Evolutionary conservation across 192 early-diverging fungal genomes (phyloP).

Genomic region (Helicostylum pulchrum): DNA sequence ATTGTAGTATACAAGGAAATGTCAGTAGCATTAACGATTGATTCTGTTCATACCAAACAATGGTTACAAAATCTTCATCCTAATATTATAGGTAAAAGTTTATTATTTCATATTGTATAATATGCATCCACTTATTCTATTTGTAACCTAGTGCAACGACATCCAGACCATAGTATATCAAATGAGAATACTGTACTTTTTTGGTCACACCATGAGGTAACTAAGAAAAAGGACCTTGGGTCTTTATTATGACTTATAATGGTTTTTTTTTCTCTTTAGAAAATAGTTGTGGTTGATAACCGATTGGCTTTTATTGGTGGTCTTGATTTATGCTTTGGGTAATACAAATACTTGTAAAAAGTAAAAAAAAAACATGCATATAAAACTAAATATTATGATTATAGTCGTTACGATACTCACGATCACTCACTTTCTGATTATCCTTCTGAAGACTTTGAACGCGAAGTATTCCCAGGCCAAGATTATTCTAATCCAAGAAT

Average conservation of each 20-base stretch:
- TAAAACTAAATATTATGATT: background rate
- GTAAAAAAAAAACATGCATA: constrained; percentile 5
- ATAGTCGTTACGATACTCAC: constrained; percentile 81
- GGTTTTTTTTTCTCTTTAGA: constrained; percentile 36
- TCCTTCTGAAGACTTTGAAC: constrained; percentile 38
- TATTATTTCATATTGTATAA: background rate
- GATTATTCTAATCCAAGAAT: constrained; percentile 89
- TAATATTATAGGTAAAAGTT: constrained; percentile 62
- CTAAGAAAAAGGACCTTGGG: background rate
- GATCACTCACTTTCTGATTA: constrained; percentile 77
- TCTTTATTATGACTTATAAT: background rate
- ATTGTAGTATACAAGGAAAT: constrained; percentile 84
- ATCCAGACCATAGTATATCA: constrained; percentile 70
- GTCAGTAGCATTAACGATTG: constrained; percentile 63
- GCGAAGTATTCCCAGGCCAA: constrained; percentile 64
- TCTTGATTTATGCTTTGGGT: constrained; percentile 80
- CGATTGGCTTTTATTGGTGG: constrained; percentile 82
- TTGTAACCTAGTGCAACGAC: constrained; percentile 57
- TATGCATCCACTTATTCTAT: background rate
- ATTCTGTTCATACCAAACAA: constrained; percentile 69
- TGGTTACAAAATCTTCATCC: constrained; percentile 64
- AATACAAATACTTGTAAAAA: constrained; percentile 11
- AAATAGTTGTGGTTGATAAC: constrained; percentile 77
- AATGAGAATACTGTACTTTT: constrained; percentile 60
- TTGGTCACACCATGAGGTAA: constrained; percentile 76